phyloP scores from a whole-genome alignment of 2,329 filamentous ascomycete species.

The Paecilomyces sp. region DNA sequence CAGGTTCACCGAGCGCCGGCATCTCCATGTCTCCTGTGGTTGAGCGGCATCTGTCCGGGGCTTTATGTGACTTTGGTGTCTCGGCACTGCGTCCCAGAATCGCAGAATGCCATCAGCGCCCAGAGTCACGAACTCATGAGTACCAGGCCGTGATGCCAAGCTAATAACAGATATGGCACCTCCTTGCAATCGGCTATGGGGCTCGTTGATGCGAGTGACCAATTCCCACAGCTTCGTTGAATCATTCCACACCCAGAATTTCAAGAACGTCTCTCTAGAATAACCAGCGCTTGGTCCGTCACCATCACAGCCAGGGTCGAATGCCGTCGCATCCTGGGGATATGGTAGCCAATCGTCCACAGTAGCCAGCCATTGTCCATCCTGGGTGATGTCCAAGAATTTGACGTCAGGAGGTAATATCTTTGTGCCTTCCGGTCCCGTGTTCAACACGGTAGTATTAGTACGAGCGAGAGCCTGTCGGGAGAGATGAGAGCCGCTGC shows the following conservation, averaged over 20 bases:
- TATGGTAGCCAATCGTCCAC: slow-evolving; percentile 86
- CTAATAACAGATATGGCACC: slow-evolving; percentile 58
- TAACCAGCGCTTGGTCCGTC: slow-evolving; percentile 39
- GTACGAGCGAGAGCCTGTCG: slow-evolving; percentile 85
- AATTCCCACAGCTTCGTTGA: slow-evolving; percentile 59
- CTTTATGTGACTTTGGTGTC: slow-evolving; percentile 61
- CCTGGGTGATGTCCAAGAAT: slow-evolving; percentile 65
- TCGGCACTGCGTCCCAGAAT: slow-evolving; percentile 70
- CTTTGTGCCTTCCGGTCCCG: slow-evolving; percentile 61
- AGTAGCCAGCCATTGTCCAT: slow-evolving; percentile 86
- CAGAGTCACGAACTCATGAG: slow-evolving; percentile 71
- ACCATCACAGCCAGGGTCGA: slow-evolving; percentile 36
- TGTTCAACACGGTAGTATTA: slow-evolving; percentile 73
- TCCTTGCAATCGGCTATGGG: slow-evolving; percentile 57
- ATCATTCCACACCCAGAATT: slow-evolving; percentile 73
- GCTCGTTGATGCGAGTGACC: slow-evolving; percentile 73
- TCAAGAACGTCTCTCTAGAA: slow-evolving; percentile 68
- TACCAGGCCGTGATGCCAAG: slow-evolving; percentile 62
- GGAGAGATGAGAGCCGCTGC: slow-evolving; percentile 67
- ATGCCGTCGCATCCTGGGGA: slow-evolving; percentile 56
- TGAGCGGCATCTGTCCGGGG: slow-evolving; percentile 40
- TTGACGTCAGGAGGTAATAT: slow-evolving; percentile 73
- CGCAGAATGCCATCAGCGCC: slow-evolving; percentile 73
- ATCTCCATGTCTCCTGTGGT: slow-evolving; percentile 67
- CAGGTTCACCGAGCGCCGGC: slow-evolving; percentile 49